Conservation (phyloP, 73 alveolate species). For the Paramecium primaurelia region DNA sequence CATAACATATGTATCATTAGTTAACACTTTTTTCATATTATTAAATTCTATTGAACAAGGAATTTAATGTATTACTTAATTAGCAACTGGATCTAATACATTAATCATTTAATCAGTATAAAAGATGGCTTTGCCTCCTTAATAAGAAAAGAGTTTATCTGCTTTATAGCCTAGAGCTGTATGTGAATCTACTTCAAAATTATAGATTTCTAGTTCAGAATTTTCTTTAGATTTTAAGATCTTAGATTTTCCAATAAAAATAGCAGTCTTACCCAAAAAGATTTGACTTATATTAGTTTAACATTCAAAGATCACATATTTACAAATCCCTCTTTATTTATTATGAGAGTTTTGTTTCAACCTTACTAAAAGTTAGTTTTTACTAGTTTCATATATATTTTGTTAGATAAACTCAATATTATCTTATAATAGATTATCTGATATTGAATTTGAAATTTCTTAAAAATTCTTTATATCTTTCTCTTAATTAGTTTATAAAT, state of each 20-base stretch:
- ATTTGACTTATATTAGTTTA: not conserved
- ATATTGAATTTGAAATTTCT: constrained; percentile 21
- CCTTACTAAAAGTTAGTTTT: constrained; percentile 42
- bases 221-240: constrained; percentile 51
- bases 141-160: not conserved
- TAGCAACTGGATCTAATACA: not conserved
- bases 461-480: constrained; percentile 19
- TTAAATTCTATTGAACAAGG: not conserved
- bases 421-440: constrained; percentile 63
- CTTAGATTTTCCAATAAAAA: constrained; percentile 51
- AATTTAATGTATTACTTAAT: not conserved
- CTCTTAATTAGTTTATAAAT: not conserved
- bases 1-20: constrained; percentile 66
- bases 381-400: constrained; percentile 49
- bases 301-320: not conserved
- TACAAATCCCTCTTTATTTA: not conserved
- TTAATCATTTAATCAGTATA: not conserved
- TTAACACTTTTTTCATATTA: not conserved
- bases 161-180: not conserved
- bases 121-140: constrained; percentile 4
- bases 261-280: constrained; percentile 51
- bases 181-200: constrained; percentile 49
- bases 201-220: constrained; percentile 50
- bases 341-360: constrained; percentile 4
- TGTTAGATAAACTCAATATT: constrained; percentile 66